These are phyloP conservation scores for Wickerhamomyces ciferrii DNA, from an alignment of 805 yeast genomes.

Conservation along the genomic window DNA sequence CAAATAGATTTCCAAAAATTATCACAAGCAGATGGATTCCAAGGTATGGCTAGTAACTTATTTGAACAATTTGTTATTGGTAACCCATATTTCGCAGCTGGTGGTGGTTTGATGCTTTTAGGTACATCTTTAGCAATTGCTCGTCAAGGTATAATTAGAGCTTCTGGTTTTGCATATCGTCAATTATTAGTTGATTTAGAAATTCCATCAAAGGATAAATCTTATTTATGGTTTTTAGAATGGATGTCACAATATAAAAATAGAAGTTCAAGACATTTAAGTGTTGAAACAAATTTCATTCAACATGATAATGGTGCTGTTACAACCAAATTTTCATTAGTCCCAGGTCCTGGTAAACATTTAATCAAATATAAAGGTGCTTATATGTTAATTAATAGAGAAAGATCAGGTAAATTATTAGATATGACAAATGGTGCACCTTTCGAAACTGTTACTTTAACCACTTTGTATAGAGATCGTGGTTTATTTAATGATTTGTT, in stretches of 20 bases:
- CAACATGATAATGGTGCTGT: constrained; percentile 94
- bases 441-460: constrained; percentile 91
- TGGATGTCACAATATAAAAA: constrained; percentile 90
- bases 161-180: constrained; percentile 67
- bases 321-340: constrained; percentile 79
- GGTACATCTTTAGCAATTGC: constrained; percentile 87
- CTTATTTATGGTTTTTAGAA: constrained; percentile 90
- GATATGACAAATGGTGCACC: constrained; percentile 92
- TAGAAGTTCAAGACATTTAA: constrained; percentile 73
- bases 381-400: constrained; percentile 82
- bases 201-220: constrained; percentile 88
- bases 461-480: constrained; percentile 83
- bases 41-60: constrained; percentile 29
- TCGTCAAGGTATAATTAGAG: constrained; percentile 58
- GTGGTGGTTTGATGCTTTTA: constrained; percentile 93
- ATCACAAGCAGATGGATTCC: constrained; percentile 16
- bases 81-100: constrained; percentile 97
- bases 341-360: constrained; percentile 97
- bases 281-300: constrained; percentile 80
- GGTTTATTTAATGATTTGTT: constrained; percentile 63
- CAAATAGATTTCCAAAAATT: constrained; percentile 17
- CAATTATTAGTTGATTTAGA: constrained; percentile 88
- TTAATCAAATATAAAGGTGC: constrained; percentile 82
- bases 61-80: constrained; percentile 51
- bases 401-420: constrained; percentile 81